Conservation (phyloP, 2,329 filamentous ascomycete species). For the Juglanconis oblonga region DNA sequence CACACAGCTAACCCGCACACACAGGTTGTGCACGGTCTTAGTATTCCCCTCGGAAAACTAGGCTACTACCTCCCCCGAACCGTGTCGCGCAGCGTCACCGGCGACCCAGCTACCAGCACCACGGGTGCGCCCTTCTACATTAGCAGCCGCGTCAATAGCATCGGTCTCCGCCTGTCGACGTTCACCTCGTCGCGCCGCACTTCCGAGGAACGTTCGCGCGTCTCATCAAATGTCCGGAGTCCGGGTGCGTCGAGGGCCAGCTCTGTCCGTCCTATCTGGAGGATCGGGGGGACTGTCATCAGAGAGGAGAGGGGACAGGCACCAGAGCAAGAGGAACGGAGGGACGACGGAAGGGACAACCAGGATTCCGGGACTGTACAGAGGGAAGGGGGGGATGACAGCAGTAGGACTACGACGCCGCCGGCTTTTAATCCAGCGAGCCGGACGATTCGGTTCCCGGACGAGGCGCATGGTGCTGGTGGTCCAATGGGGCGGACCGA, state of each 20-base stretch:
- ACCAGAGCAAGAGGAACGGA: too few relatives aligned
- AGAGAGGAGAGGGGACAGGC: background rate
- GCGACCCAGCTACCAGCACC: slow-evolving; percentile 19
- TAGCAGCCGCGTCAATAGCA: slow-evolving; percentile 28
- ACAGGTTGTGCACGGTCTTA: slow-evolving; percentile 75
- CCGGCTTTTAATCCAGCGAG: slow-evolving; percentile 21
- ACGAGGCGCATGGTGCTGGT: slow-evolving; percentile 28
- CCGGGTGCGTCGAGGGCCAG: slow-evolving; percentile 20
- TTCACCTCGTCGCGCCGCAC: slow-evolving; percentile 13
- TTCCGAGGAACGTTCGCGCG: slow-evolving; percentile 3
- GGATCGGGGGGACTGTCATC: slow-evolving; percentile 40
- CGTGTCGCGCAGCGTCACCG: slow-evolving; percentile 45
- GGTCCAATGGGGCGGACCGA: background rate
- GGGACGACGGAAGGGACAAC: background rate
- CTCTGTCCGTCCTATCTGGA: slow-evolving; percentile 31
- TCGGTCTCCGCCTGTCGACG: slow-evolving; percentile 22
- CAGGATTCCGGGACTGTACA: background rate
- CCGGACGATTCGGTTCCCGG: slow-evolving; percentile 43
- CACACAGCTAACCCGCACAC: background rate
- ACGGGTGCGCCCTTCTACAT: slow-evolving; percentile 25
- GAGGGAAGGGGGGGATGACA: background rate
- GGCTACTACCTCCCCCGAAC: slow-evolving; percentile 62
- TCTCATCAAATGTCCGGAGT: slow-evolving; percentile 7
- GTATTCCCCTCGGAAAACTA: slow-evolving; percentile 72
- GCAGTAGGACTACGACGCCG: background rate